Evolutionary conservation across 148 eudicot species (phyloP).

Genomic region (Spergularia marina): DNA sequence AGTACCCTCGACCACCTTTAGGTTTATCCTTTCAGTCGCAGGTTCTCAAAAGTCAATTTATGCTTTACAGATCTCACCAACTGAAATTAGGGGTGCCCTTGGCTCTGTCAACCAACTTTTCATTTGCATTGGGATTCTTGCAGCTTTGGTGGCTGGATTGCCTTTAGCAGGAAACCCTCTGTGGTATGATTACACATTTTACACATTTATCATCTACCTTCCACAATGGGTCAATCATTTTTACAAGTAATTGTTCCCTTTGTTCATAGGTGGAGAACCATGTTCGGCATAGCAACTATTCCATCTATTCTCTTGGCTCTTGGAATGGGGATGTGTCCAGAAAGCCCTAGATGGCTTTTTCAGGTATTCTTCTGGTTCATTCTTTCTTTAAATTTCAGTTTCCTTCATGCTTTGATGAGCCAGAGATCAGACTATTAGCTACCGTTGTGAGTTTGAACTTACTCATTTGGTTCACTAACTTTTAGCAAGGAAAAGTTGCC

Average conservation of each 20-base stretch:
- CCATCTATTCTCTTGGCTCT: slow-evolving; percentile 85
- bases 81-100: slow-evolving; percentile 97
- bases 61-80: slow-evolving; percentile 78
- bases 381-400: slow-evolving; percentile 2
- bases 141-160: slow-evolving; percentile 88
- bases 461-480: slow-evolving; percentile 6
- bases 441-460: neutral
- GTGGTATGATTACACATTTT: slow-evolving; percentile 45
- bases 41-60: slow-evolving; percentile 22
- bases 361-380: slow-evolving; percentile 50
- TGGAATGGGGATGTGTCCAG: slow-evolving; percentile 93
- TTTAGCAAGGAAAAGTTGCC: slow-evolving; percentile 82
- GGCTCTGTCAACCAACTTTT: slow-evolving; percentile 96
- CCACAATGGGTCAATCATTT: neutral
- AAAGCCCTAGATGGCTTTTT: slow-evolving; percentile 96
- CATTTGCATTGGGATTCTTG: slow-evolving; percentile 93
- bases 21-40: neutral
- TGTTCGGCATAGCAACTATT: slow-evolving; percentile 81
- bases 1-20: neutral
- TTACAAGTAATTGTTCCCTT: neutral
- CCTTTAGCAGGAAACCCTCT: slow-evolving; percentile 87
- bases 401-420: neutral
- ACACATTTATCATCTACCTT: neutral
- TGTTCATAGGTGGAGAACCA: slow-evolving; percentile 85
- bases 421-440: neutral